phyloP scores from a whole-genome alignment of 192 early-diverging fungal genomes.

The Backusella luteola region DNA sequence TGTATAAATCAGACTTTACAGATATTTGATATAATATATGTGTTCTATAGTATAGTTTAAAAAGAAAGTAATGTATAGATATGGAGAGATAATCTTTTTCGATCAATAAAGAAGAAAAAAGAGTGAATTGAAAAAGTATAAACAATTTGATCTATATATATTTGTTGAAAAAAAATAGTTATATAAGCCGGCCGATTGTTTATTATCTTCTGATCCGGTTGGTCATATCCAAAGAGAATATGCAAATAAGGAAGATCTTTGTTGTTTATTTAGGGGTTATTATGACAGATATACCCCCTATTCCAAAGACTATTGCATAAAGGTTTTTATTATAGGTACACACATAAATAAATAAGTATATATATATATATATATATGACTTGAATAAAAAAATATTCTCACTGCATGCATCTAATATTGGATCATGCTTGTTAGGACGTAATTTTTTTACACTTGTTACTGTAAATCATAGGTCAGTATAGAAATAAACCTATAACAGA shows the following conservation, averaged over 20 bases:
- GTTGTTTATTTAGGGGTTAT: constrained; percentile 13
- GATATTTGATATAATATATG: neutral
- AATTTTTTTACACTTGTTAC: neutral
- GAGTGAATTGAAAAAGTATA: neutral
- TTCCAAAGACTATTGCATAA: neutral
- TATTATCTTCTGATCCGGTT: constrained; percentile 1
- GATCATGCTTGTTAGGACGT: no score
- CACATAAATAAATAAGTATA: neutral
- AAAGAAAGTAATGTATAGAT: neutral
- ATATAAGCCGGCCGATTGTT: neutral
- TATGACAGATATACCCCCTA: neutral
- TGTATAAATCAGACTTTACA: neutral
- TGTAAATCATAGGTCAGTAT: neutral
- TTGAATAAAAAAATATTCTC: neutral
- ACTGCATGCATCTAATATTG: neutral
- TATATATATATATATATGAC: neutral
- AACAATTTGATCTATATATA: constrained; percentile 5
- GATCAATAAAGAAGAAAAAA: neutral
- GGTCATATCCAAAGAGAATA: neutral
- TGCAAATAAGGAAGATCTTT: constrained; percentile 14
- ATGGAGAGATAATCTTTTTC: neutral
- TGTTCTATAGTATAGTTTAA: neutral
- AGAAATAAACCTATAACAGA: neutral
- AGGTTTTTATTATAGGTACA: neutral
- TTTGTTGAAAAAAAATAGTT: neutral